Evolutionary conservation across 2,329 filamentous ascomycete species (phyloP), one percentile per base, ranked within the genome.

Genomic region (Sclerotinia minor): DNA sequence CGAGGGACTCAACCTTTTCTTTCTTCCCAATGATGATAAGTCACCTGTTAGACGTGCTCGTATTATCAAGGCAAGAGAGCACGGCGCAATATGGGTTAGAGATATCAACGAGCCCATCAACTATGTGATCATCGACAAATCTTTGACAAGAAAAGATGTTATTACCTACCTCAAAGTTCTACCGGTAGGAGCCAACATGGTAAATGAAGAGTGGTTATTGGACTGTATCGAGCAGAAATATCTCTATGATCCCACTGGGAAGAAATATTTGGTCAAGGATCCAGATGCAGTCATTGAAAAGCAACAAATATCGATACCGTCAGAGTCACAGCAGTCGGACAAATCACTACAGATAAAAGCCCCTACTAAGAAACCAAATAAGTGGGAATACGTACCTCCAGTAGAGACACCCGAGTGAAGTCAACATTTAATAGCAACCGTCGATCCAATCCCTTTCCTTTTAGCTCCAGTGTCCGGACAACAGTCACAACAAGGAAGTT

Each of bases 1-100:
- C 75, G 83, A 80, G 55, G 83, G 79, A 0, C 77, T 91, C n/a
- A 77, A 79, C 0, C 89, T 92, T 71, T 91, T 87, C 79, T 97
- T 95, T 76, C 86, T 96, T 7, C 94, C 93, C 0, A 91, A 95
- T 72, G 87, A 92, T 71, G 89, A 94, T 71, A 84, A 90, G 58
- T 86, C 89, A 44, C 84, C 85, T 15, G 82, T 85, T 9, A 85
- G 94, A 50, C 86, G 85, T 66, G 78, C 88, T 68, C 88, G 91
- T 5, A 96, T 97, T 64, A 84, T 84, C 41, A 93, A 89, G 76
- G 89, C 91, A 0, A 84, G 87, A 64, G 88, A 92, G 73, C 88
- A 88, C 76, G 94, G 94, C 54, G 94, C 90, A 1, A 80, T 77
- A 0, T 95, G 93, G 88, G 84, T 87, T 38, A 83, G 83, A 63